These are phyloP conservation scores for Candida labiduridarum DNA, from an alignment of 1,139 yeast genomes.

Conservation along the genomic window DNA sequence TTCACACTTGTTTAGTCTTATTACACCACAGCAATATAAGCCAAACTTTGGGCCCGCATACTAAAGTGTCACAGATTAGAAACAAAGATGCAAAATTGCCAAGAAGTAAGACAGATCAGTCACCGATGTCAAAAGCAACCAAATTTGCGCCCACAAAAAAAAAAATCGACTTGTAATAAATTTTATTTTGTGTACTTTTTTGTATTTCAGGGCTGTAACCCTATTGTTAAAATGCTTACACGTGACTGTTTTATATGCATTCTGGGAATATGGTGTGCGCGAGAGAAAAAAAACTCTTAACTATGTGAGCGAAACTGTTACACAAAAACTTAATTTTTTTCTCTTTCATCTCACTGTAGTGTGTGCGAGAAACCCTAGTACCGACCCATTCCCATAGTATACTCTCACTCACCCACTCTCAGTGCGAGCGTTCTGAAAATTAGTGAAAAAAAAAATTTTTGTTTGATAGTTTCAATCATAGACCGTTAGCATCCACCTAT, in stretches of 20 bases:
- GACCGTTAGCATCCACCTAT: conserved; percentile 4
- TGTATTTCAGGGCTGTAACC: conserved; percentile 13
- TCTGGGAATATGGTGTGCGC: background rate
- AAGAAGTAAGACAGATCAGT: too few species aligned
- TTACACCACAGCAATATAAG: too few species aligned
- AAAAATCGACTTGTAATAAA: too few species aligned
- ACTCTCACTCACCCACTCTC: background rate
- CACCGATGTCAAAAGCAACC: too few species aligned
- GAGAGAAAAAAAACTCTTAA: background rate
- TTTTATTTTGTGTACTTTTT: background rate
- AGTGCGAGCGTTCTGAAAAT: conserved; percentile 1
- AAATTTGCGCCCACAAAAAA: too few species aligned
- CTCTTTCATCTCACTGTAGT: background rate
- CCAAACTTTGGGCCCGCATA: too few species aligned
- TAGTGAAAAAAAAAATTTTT: conserved; percentile 10
- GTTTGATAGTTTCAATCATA: background rate
- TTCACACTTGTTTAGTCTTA: too few species aligned
- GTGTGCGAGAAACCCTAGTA: background rate
- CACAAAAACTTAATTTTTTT: background rate
- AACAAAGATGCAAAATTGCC: too few species aligned
- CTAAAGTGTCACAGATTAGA: too few species aligned
- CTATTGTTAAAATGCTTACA: conserved; percentile 7
- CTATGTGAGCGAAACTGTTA: background rate
- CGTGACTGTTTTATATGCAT: conserved; percentile 4
- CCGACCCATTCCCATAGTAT: background rate